Base-by-base conservation (phyloP, 2,329 filamentous ascomycete genomes). In the Fusarium cicatricum region DNA sequence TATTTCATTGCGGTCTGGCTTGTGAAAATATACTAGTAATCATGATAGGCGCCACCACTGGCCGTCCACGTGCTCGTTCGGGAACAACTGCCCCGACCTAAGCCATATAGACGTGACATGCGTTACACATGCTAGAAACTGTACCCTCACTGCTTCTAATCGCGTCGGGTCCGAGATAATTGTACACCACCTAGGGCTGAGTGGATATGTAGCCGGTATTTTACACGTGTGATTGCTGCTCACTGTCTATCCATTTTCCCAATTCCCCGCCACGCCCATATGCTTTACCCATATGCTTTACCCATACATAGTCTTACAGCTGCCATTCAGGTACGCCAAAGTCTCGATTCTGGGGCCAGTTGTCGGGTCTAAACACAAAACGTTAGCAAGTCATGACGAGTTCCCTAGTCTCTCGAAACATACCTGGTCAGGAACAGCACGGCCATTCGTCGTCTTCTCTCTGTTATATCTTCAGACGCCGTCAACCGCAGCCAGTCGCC, bases 401-500 rank as follows among this genome's bases (percentile, higher is more conserved):
- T 34, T 33, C 26, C 16, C 12, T 10, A 40, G 5, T 11, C 5
- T 34, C 29, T 19, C 5, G 12, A 14, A 26, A 71, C 74, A 47
- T 70, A 79, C 77, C 71, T 77, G 16, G 77, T 79, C 40, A 78
- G 66, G 53, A 78, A 62, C 55, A 80, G 56, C 43, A 75, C 71
- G 31, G 75, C 72, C 72, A 72, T 78, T 52, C 71, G 72, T 45
- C 69, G 72, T 60, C 72, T 72, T 64, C 71, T 70, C 68, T 78
- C 77, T 14, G 64, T 62, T 14, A 71, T 62, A 14, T 75, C 72
- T 53, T 73, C 73, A 2, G 70, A 72, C 14, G 71, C 72, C 16
- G 81, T 79, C 65, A 78, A 67, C n/a, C 71, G 68, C 40, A 86
- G 64, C 84, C 83, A 85, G 48, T 74, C 71, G 17, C 70, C 73